phyloP scores from a whole-genome alignment of 805 yeast species.

The Saccharomyces jurei region DNA sequence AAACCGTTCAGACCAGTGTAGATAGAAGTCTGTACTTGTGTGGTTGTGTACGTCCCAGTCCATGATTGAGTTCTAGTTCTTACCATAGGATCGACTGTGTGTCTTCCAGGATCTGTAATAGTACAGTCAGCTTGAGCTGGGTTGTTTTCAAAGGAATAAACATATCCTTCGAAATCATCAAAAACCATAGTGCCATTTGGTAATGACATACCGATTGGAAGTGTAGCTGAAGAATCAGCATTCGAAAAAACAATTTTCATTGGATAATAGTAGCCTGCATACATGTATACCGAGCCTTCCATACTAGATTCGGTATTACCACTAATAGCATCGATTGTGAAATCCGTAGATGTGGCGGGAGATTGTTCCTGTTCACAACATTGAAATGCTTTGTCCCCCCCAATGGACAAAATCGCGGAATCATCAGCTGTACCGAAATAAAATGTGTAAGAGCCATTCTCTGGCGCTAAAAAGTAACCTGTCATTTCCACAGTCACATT shows the following conservation, averaged over 20 bases:
- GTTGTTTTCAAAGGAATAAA: conserved; percentile 4
- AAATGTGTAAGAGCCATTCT: conserved; percentile 26
- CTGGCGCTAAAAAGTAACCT: conserved; percentile 22
- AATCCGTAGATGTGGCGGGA: neutral
- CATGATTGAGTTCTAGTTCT: neutral
- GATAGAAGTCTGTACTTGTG: neutral
- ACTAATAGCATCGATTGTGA: conserved; percentile 1
- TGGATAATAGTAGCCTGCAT: conserved; percentile 22
- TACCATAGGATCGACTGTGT: neutral
- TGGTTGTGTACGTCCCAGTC: neutral
- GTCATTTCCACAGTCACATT: conserved; percentile 14
- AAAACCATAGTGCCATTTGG: conserved; percentile 9
- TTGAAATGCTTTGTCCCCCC: conserved; percentile 24
- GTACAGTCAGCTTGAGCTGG: neutral
- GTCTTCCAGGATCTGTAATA: neutral
- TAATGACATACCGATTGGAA: conserved; percentile 3
- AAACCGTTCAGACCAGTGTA: neutral
- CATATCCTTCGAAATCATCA: conserved; percentile 4
- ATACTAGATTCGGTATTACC: neutral
- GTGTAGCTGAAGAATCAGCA: conserved; percentile 2
- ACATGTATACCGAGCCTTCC: conserved; percentile 3
- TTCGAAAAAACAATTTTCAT: conserved; percentile 16
- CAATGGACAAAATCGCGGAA: conserved; percentile 26
- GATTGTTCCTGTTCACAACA: conserved; percentile 26
- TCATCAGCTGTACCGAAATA: conserved; percentile 25